phyloP scores from a whole-genome alignment of 768 basidiomycete species.

The Hypholoma sublateritium region DNA sequence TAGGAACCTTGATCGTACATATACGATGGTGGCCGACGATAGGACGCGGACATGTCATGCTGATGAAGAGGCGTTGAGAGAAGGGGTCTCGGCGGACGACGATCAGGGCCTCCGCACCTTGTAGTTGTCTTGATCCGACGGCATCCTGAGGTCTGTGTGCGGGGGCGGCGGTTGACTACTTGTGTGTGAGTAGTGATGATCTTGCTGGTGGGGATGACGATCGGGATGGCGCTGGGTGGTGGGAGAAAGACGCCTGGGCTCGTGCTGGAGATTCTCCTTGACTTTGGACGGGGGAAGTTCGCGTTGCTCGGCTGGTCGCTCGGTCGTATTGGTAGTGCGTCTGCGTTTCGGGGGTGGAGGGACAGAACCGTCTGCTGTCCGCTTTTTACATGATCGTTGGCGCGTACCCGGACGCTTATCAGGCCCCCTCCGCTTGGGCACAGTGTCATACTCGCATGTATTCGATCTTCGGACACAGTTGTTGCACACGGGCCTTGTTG shows the following conservation, averaged over 20 bases:
- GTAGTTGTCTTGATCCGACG: constrained; percentile 24
- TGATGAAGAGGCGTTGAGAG: background rate
- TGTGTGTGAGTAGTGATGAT: no score
- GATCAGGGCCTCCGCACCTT: constrained; percentile 24
- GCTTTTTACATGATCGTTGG: constrained; percentile 84
- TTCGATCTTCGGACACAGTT: constrained; percentile 80
- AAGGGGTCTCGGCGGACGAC: background rate
- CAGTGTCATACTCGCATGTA: constrained; percentile 76
- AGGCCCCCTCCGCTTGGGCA: constrained; percentile 80
- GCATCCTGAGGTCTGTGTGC: constrained; percentile 29
- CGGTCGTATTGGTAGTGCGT: constrained; percentile 33
- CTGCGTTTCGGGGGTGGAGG: constrained; percentile 56
- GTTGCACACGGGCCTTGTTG: constrained; percentile 76
- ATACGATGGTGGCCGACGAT: constrained; percentile 31
- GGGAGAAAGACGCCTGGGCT: constrained; percentile 21
- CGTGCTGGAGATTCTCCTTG: constrained; percentile 38
- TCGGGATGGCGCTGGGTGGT: constrained; percentile 15
- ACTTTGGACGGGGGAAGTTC: constrained; percentile 30
- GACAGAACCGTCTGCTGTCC: constrained; percentile 53
- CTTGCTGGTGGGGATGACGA: background rate
- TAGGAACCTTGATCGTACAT: constrained; percentile 36
- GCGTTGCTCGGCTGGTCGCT: constrained; percentile 31
- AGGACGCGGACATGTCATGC: constrained; percentile 27
- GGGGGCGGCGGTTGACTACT: constrained; percentile 11
- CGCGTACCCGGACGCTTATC: constrained; percentile 86